A percentile compares a stretch with the other conserved stretches of the same genome.
These are phyloP conservation scores for Candida sanyaensis DNA, from an alignment of 1,139 yeast genomes.

Conservation along the genomic window DNA sequence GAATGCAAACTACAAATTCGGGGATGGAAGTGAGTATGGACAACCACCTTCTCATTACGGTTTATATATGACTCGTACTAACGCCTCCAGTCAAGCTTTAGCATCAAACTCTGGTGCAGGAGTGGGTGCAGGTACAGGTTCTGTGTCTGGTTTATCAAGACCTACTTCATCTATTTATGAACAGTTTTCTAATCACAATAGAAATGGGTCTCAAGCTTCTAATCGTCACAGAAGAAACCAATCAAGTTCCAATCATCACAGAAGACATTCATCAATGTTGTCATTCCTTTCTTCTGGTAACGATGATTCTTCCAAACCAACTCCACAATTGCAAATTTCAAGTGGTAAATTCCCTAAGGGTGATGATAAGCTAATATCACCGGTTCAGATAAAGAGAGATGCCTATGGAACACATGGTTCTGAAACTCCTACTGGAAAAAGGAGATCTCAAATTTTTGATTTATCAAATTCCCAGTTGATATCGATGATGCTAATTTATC, in stretches of 20 bases:
- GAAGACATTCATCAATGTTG: slow-evolving; percentile 49
- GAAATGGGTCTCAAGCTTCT: slow-evolving; percentile 27
- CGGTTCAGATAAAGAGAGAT: slow-evolving; percentile 26
- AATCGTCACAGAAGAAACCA: slow-evolving; percentile 21
- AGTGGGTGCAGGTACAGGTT: background rate
- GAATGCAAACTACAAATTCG: slow-evolving; percentile 26
- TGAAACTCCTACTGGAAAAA: background rate
- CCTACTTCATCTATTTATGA: slow-evolving; percentile 51
- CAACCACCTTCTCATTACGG: slow-evolving; percentile 14
- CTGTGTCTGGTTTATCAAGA: slow-evolving; percentile 18
- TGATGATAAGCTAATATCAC: slow-evolving; percentile 23
- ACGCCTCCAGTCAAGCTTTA: slow-evolving; percentile 23
- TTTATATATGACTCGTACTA: slow-evolving; percentile 27
- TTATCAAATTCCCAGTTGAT: slow-evolving; percentile 22
- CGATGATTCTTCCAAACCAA: slow-evolving; percentile 6
- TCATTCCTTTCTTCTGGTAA: slow-evolving; percentile 38
- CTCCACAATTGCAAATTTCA: slow-evolving; percentile 2
- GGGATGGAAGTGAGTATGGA: slow-evolving; percentile 19
- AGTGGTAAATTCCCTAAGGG: background rate
- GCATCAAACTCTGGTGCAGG: background rate
- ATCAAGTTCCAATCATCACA: slow-evolving; percentile 30
- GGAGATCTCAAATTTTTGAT: slow-evolving; percentile 10
- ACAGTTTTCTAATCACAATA: slow-evolving; percentile 28
- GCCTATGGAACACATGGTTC: slow-evolving; percentile 4
- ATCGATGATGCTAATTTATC: slow-evolving; percentile 36